These are phyloP conservation scores for Dictyostelium citrinum DNA, from an alignment of 78 protist genomes.

Conservation along the genomic window DNA sequence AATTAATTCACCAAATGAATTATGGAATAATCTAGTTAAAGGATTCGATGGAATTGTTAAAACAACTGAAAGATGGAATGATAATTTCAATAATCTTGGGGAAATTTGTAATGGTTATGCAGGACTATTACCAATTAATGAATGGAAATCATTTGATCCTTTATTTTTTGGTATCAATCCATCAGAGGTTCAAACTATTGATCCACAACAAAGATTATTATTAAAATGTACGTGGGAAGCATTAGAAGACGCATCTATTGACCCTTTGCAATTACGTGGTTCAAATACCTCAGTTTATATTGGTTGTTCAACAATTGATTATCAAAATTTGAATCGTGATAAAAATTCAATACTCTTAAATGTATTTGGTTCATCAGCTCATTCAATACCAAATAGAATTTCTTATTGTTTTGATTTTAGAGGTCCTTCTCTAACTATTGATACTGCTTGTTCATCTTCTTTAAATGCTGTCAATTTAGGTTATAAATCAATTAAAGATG, in stretches of 20 bases:
- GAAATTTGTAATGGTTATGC: not conserved
- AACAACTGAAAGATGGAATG: not conserved
- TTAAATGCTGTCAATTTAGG: slow-evolving; percentile 4
- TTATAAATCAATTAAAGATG: not conserved
- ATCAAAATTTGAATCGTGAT: not conserved
- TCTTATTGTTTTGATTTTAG: slow-evolving; percentile 48
- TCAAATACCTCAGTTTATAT: slow-evolving; percentile 37
- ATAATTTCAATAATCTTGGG: not conserved
- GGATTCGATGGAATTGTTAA: not conserved
- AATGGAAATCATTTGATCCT: not conserved
- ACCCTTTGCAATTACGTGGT: not conserved
- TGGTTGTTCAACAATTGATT: slow-evolving; percentile 11
- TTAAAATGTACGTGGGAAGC: slow-evolving; percentile 29
- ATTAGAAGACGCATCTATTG: not conserved
- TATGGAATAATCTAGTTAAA: slow-evolving; percentile 26
- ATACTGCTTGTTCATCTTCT: slow-evolving; percentile 46
- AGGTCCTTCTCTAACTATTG: slow-evolving; percentile 31
- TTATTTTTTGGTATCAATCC: slow-evolving; percentile 9
- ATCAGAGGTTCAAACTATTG: not conserved
- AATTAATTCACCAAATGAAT: slow-evolving; percentile 14
- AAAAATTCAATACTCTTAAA: not conserved
- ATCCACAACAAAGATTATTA: slow-evolving; percentile 27
- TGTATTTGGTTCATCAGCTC: not conserved
- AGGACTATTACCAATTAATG: slow-evolving; percentile 15
- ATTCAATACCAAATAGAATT: not conserved